Evolutionary conservation across 2,329 filamentous ascomycete genomes (phyloP), one percentile per base, ranked within the genome.

Genomic region (Setomelanomma holmii): DNA sequence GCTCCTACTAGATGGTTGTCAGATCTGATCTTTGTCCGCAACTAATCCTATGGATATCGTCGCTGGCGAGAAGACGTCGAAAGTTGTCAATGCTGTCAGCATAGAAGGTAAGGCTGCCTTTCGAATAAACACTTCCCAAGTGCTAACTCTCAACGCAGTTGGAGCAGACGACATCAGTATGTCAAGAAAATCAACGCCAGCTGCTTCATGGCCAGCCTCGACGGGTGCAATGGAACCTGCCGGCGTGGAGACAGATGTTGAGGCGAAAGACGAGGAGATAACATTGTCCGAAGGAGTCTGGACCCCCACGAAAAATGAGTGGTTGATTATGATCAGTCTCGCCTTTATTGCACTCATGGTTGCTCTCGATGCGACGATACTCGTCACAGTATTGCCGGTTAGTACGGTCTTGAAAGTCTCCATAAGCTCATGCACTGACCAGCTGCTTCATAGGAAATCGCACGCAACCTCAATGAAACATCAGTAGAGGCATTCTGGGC

Each of bases 401-500:
- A 41, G 64, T 53, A 11, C 11, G 16, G 4, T 2, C 38, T 17
- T 16, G n/a, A 36, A 11, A 17, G 8, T 17, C 10, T 2, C 8
- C 10, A 10, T 27, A 24, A 12, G 27, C 14, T 3, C 11, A 16
- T 22, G 2, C 3, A 11, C 46, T 57, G 19, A 57, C 22, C 8
- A 3, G 4, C 6, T 20, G 4, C 20, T n/a, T 34, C 14, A 20
- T 30, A 71, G 67, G 53, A 60, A 33, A 67, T 72, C 10, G 58
- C 67, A 17, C 49, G 52, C 14, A 53, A 56, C 4, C 55, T 72
- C n/a, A 41, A 62, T 21, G 66, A 67, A 10, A 60, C 57, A 21
- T 57, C 68, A 0, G 53, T 57, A 19, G 64, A 89, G 71, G 85
- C 86, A 0, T 90, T 90, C 64, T 90, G 87, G 88, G 82, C 86